Evolutionary conservation across 495 filamentous ascomycete species (phyloP).

Genomic region (Penicillium atrosanguineum): DNA sequence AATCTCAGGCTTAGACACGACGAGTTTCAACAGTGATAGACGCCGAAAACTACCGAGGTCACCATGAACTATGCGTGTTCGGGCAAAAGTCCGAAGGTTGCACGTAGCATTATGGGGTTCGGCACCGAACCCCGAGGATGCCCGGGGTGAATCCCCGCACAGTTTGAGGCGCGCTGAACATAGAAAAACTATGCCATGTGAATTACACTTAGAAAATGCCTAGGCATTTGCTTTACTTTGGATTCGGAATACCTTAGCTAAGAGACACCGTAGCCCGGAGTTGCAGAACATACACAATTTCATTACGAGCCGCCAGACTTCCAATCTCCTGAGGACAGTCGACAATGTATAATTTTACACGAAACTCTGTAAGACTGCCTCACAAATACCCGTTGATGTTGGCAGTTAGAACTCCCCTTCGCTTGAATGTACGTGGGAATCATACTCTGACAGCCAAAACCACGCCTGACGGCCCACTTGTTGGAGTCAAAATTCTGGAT

Average conservation of each 20-base stretch:
- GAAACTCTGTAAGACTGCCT: background rate
- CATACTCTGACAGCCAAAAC: background rate
- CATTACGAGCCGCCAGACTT: background rate
- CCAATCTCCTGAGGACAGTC: background rate
- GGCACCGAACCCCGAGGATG: background rate
- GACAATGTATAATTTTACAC: background rate
- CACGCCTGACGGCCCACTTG: constrained; percentile 46
- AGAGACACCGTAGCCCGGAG: background rate
- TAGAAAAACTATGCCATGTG: background rate
- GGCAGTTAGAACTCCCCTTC: background rate
- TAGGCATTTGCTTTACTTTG: background rate
- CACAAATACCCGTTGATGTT: background rate
- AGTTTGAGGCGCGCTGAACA: background rate
- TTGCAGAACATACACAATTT: background rate
- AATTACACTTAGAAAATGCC: background rate
- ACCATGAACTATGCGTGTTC: background rate
- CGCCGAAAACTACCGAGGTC: background rate
- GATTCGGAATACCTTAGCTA: too few species aligned
- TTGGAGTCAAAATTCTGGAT: constrained; percentile 77
- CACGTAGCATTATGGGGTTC: background rate
- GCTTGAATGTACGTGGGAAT: background rate
- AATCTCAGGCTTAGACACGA: background rate
- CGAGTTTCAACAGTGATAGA: background rate
- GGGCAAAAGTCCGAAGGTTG: background rate
- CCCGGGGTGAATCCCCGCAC: background rate